Percentiles rank a stretch among this genome's conserved stretches.
Conservation (phyloP, 2,329 filamentous ascomycete genomes). For the Xenosphaeropsis pyriputrescens region DNA sequence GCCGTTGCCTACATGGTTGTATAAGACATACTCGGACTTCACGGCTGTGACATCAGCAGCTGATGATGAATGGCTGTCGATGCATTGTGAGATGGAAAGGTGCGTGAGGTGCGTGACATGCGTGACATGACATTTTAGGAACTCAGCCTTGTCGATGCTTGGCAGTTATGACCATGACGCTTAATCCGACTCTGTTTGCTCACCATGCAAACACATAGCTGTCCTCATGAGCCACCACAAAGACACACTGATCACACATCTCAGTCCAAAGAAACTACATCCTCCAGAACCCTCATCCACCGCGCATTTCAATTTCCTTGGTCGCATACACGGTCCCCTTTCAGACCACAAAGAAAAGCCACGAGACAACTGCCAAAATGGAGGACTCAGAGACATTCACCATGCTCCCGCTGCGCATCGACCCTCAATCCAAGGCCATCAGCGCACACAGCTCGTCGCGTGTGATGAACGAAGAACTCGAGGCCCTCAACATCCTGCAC, state of each 20-base stretch:
- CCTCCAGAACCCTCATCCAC: neutral
- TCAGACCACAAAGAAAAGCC: neutral
- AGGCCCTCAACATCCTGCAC: slow-evolving; percentile 67
- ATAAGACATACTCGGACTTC: no score
- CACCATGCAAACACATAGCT: neutral
- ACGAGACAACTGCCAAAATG: slow-evolving; percentile 21
- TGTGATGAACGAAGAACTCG: slow-evolving; percentile 48
- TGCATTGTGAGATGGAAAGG: no score
- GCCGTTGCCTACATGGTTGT: no score
- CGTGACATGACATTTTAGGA: neutral
- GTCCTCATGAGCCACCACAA: neutral
- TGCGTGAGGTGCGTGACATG: neutral
- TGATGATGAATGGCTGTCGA: no score
- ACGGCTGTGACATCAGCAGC: no score
- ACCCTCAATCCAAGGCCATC: slow-evolving; percentile 70
- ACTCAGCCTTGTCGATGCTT: neutral
- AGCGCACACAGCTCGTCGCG: slow-evolving; percentile 29
- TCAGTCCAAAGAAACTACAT: neutral
- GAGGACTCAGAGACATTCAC: slow-evolving; percentile 61
- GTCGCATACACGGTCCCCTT: neutral
- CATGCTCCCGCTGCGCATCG: slow-evolving; percentile 66
- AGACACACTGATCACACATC: neutral
- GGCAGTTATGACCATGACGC: neutral
- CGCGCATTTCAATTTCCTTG: neutral
- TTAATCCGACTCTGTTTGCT: neutral